Conservation (phyloP, 2,329 filamentous ascomycete species). For the Trichoderma koningiopsis region DNA sequence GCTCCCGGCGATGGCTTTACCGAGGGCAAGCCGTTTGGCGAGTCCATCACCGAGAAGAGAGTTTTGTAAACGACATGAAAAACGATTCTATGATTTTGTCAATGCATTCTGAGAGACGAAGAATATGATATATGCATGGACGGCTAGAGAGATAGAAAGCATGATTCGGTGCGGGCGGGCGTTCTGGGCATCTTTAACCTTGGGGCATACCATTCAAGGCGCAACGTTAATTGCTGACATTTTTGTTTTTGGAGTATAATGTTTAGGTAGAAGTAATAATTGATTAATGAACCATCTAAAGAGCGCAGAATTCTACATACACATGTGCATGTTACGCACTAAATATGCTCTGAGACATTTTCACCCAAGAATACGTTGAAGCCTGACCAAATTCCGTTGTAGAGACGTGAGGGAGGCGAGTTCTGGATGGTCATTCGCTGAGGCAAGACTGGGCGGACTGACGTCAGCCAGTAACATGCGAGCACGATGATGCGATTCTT, state of each 20-base stretch:
- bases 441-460: not conserved
- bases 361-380: not conserved
- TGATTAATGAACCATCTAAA: not conserved
- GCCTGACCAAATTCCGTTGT: not conserved
- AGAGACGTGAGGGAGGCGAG: constrained; percentile 7
- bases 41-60: constrained; percentile 63
- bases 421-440: constrained; percentile 8
- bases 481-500: constrained; percentile 12
- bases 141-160: constrained; percentile 10
- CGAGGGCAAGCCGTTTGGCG: constrained; percentile 49
- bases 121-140: not conserved
- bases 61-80: constrained; percentile 36
- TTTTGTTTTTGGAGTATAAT: not conserved
- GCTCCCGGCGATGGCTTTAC: constrained; percentile 55
- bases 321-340: not conserved
- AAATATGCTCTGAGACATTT: not conserved
- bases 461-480: constrained; percentile 13
- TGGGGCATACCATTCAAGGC: not conserved
- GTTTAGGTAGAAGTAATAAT: constrained; percentile 2
- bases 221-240: not conserved
- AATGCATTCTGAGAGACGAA: not conserved
- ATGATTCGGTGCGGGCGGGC: constrained; percentile 10
- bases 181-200: constrained; percentile 6
- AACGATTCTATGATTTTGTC: constrained; percentile 15
- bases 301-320: constrained; percentile 2